Base-by-base conservation (phyloP, 2,329 filamentous ascomycete species). In the Sclerotiophoma versabilis region DNA sequence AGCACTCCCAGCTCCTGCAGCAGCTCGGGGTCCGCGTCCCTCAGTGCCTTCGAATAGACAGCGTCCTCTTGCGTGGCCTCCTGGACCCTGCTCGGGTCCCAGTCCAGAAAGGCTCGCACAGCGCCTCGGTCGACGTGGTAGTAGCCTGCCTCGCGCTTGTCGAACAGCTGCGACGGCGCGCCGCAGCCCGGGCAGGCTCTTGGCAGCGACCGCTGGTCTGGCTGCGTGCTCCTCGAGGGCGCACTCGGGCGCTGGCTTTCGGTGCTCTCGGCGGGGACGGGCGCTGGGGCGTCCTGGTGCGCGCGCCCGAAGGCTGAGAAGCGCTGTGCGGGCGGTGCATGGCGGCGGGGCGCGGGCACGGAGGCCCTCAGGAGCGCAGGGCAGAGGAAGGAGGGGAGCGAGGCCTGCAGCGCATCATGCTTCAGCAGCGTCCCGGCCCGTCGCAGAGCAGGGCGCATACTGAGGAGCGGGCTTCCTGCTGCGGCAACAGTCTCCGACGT, bases 181-280 rank as follows among this genome's bases (percentile, higher is more conserved):
- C 86, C 86, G 60, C 86, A 88, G 62, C 86, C 86, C 25, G 86
- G 85, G 68, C 86, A 88, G 20, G 80, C 79, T 6, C 78, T 50
- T 0, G 84, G 84, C 11, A 87, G 65, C 6, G 64, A 41, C 22
- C 48, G 58, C n/a, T 41, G 48, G 20, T 36, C 45, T 22, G 20
- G 55, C 34, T 46, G 20, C 2, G 54, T 15, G 23, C 20, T 49
- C 0, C 27, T 17, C 10, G 54, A n/a, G 15, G 37, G 42, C 11
- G 49, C 26, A 9, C 33, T 29, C 25, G 23, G 20, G 5, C 45
- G 38, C 15, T 26, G 44, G 23, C 22, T 14, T 4, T 58, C 49
- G 47, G 12, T 17, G 8, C 38, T 20, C 22, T 60, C 54, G 49
- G 49, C n/a, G 29, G 45, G 45, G n/a, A 47, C 7, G 38, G 56